phyloP scores from a whole-genome alignment of 1,139 yeast species.

The Kodamaea sp. region DNA sequence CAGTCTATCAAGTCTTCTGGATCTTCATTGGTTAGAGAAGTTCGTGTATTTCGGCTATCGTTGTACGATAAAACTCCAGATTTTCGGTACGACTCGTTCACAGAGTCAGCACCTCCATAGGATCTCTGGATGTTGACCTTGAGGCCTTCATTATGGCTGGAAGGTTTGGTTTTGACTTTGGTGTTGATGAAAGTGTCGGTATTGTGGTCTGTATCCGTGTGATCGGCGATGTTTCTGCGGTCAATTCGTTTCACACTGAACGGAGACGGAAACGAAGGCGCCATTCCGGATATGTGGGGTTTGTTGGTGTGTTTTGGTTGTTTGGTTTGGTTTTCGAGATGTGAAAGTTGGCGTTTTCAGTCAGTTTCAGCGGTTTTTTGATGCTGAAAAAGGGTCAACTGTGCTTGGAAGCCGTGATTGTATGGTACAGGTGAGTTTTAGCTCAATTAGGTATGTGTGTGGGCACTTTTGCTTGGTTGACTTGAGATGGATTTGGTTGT shows the following conservation, averaged over 20 bases:
- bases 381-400: no score
- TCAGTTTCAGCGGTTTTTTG: no score
- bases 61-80: constrained; percentile 1
- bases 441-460: no score
- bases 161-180: no score
- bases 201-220: constrained; percentile 5
- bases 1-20: constrained; percentile 49
- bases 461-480: no score
- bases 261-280: constrained; percentile 11
- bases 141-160: not conserved
- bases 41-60: not conserved
- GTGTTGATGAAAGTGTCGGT: constrained; percentile 6
- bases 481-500: no score
- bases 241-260: constrained; percentile 9
- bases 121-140: not conserved
- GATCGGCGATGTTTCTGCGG: constrained; percentile 1
- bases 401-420: no score
- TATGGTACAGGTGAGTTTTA: no score
- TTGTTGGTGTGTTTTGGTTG: no score
- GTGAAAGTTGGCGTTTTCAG: no score
- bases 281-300: no score
- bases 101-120: not conserved
- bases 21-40: constrained; percentile 2
- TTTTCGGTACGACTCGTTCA: constrained; percentile 1
- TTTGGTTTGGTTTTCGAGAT: no score